Evolutionary conservation across 805 yeast species (phyloP).

Genomic region (Pichia exigua): DNA sequence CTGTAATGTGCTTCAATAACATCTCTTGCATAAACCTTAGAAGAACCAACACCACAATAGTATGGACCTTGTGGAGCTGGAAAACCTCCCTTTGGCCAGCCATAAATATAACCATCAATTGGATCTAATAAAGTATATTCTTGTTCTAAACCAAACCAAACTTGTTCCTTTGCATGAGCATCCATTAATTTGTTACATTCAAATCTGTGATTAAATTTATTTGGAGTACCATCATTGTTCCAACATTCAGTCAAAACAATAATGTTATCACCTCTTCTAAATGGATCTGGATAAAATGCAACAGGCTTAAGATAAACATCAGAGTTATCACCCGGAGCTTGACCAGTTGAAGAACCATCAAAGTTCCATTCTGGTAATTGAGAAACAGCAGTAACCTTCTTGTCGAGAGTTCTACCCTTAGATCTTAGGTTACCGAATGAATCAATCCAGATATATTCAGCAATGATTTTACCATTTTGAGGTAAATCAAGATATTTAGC

Average conservation of each 20-base stretch:
- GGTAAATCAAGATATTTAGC: constrained; percentile 76
- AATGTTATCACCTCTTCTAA: constrained; percentile 96
- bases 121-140: constrained; percentile 96
- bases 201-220: constrained; percentile 96
- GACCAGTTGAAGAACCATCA: constrained; percentile 97
- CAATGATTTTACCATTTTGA: constrained; percentile 81
- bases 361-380: constrained; percentile 99
- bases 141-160: constrained; percentile 99
- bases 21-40: constrained; percentile 96
- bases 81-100: constrained; percentile 99
- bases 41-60: constrained; percentile 99
- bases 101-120: constrained; percentile 73
- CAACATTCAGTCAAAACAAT: constrained; percentile 93
- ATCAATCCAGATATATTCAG: constrained; percentile 98
- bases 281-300: constrained; percentile 91
- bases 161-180: constrained; percentile 75
- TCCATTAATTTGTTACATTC: constrained; percentile 92
- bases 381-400: constrained; percentile 61
- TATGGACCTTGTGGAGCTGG: constrained; percentile 99
- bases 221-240: constrained; percentile 98
- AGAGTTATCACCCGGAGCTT: constrained; percentile 97
- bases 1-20: constrained; percentile 98
- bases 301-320: constrained; percentile 95
- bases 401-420: constrained; percentile 79
- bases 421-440: constrained; percentile 87